Percentiles rank a stretch among this genome's conserved stretches.
Conservation (phyloP, 2,329 filamentous ascomycete species). For the Aureobasidium uvarum region DNA sequence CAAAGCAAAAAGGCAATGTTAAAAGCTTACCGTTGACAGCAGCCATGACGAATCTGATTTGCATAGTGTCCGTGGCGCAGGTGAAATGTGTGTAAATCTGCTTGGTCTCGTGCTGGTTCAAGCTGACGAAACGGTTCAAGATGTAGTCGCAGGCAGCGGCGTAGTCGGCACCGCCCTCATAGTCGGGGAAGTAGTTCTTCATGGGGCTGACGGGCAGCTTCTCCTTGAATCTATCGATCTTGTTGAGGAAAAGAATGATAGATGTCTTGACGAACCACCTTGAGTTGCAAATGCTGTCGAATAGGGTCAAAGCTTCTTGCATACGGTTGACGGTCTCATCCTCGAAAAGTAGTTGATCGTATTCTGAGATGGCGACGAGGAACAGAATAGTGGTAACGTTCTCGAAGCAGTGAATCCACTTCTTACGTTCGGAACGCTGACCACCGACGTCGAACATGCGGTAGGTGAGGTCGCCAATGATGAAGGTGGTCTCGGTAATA, state of each 20-base stretch:
- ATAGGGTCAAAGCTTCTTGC: slow-evolving; percentile 55
- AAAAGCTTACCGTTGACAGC: slow-evolving; percentile 83
- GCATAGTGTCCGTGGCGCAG: slow-evolving; percentile 96
- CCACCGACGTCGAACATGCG: slow-evolving; percentile 96
- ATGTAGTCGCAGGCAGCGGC: slow-evolving; percentile 97
- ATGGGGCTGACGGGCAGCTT: slow-evolving; percentile 70
- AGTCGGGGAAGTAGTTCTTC: slow-evolving; percentile 75
- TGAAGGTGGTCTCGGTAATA: slow-evolving; percentile 93
- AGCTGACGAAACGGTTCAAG: slow-evolving; percentile 86
- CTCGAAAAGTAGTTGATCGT: slow-evolving; percentile 93
- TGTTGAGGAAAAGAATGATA: slow-evolving; percentile 55
- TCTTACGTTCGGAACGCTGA: slow-evolving; percentile 89
- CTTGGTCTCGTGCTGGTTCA: slow-evolving; percentile 99
- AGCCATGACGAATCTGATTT: slow-evolving; percentile 99
- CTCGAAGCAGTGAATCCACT: slow-evolving; percentile 97
- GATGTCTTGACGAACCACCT: slow-evolving; percentile 54
- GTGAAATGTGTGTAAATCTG: slow-evolving; percentile 99
- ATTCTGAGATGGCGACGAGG: slow-evolving; percentile 91
- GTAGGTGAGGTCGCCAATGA: slow-evolving; percentile 87
- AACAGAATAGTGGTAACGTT: slow-evolving; percentile 91
- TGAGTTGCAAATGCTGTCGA: slow-evolving; percentile 54
- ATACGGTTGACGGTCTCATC: slow-evolving; percentile 80
- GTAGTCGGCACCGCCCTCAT: slow-evolving; percentile 94
- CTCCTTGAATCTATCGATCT: slow-evolving; percentile 63
- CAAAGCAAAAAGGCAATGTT: background rate